Conservation (phyloP, 1,139 yeast species). For the Scheffersomyces segobiensis region DNA sequence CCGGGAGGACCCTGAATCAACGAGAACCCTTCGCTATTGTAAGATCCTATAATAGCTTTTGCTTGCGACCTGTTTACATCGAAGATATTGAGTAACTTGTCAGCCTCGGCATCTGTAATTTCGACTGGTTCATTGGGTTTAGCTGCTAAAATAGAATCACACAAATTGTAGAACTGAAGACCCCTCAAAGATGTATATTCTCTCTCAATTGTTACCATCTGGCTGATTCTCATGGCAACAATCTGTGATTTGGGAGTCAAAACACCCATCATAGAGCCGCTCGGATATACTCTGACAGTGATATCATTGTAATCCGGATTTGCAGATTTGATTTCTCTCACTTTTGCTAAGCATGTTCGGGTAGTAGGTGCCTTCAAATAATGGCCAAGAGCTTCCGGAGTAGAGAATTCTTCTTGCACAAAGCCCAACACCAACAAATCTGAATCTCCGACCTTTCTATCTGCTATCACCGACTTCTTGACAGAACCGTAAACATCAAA, state of each 20-base stretch:
- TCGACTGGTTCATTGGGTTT: constrained; percentile 49
- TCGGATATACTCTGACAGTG: constrained; percentile 64
- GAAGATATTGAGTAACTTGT: constrained; percentile 44
- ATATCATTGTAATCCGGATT: constrained; percentile 69
- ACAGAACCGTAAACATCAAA: constrained; percentile 86
- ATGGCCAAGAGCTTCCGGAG: constrained; percentile 17
- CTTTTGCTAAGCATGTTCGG: constrained; percentile 71
- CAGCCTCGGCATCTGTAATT: constrained; percentile 36
- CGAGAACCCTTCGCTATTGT: constrained; percentile 71
- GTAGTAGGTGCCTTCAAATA: constrained; percentile 30
- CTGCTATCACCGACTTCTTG: constrained; percentile 50
- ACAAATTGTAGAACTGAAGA: constrained; percentile 74
- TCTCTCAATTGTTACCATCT: constrained; percentile 89
- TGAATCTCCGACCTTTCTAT: constrained; percentile 64
- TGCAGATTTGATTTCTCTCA: constrained; percentile 67
- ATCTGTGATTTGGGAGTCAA: constrained; percentile 66
- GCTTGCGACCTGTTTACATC: constrained; percentile 88
- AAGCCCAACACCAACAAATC: constrained; percentile 74
- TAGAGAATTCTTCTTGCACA: constrained; percentile 24
- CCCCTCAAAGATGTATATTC: constrained; percentile 86
- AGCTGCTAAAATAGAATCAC: constrained; percentile 64
- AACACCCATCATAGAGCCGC: constrained; percentile 50
- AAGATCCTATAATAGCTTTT: constrained; percentile 76
- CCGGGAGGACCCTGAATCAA: constrained; percentile 98
- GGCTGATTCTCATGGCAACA: constrained; percentile 72